Evolutionary conservation across 108 stramenopile genomes (phyloP).

Genomic region (Pseudonitzschia delicatissima): DNA sequence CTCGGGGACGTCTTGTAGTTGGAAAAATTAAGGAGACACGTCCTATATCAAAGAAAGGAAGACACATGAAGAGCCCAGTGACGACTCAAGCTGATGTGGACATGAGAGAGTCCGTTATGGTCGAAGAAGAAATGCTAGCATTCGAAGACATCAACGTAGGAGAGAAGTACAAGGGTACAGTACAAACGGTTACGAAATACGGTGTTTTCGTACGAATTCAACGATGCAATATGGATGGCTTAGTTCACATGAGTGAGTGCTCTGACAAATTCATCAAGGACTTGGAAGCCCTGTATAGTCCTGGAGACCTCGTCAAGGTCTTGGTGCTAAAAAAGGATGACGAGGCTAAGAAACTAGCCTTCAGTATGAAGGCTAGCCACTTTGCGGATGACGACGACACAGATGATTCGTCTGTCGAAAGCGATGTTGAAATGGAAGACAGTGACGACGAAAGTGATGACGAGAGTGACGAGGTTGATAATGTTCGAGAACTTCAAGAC

Average conservation of each 20-base stretch:
- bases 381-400: constrained; percentile 79
- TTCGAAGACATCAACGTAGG: constrained; percentile 76
- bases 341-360: constrained; percentile 57
- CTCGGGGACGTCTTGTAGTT: constrained; percentile 85
- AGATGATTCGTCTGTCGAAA: constrained; percentile 40
- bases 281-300: constrained; percentile 73
- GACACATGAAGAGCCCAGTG: constrained; percentile 15
- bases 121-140: constrained; percentile 55
- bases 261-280: constrained; percentile 82
- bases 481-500: constrained; percentile 1
- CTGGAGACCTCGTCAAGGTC: constrained; percentile 93
- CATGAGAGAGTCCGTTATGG: constrained; percentile 72
- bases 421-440: constrained; percentile 50
- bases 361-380: constrained; percentile 92
- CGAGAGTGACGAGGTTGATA: constrained; percentile 30
- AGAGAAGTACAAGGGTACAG: constrained; percentile 82
- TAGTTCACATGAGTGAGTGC: constrained; percentile 91
- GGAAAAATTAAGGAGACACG: constrained; percentile 75
- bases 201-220: constrained; percentile 92
- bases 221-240: constrained; percentile 82
- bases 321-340: constrained; percentile 83
- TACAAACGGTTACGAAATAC: constrained; percentile 82
- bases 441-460: constrained; percentile 37
- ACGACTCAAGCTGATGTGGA: constrained; percentile 65
- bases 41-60: constrained; percentile 22